Evolutionary conservation across 768 basidiomycete genomes (phyloP), one percentile per base, ranked within the genome.

Genomic region (Gloeostereum incarnatum): DNA sequence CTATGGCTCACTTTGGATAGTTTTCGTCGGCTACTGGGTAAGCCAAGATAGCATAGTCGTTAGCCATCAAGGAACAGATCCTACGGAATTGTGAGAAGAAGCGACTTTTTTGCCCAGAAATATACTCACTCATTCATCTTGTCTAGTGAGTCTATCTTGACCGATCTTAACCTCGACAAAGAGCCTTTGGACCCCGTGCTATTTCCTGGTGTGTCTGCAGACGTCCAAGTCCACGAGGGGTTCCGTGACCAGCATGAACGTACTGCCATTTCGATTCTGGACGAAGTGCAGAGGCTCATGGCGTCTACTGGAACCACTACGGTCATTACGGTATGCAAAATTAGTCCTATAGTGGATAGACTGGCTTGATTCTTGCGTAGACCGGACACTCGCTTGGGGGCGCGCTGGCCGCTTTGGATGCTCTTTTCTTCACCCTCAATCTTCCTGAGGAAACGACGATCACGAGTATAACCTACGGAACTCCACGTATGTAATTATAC

Each of bases 41-140:
- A n/a, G n/a, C n/a, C n/a, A n/a, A n/a, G n/a, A n/a, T n/a, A n/a
- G n/a, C n/a, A n/a, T n/a, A n/a, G n/a, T n/a, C n/a, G n/a, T n/a
- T n/a, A n/a, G n/a, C n/a, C n/a, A n/a, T n/a, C 33, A 80, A 49
- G 78, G 78, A 11, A 79, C 78, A 4, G 71, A 80, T 42, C 71
- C 75, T 5, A 65, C 57, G 0, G 51, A 71, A 41, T 46, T 80
- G 76, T 77, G 45, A 52, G 65, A 39, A n/a, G n/a, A n/a, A n/a
- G n/a, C n/a, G n/a, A 16, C 16, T 5, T 31, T 14, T 5, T 22
- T 3, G 23, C 3, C n/a, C n/a, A n/a, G n/a, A n/a, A n/a, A n/a
- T n/a, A 20, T 10, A 37, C 24, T 40, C 32, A 29, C 19, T 27
- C 8, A 24, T 25, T 17, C 7, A 38, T 31, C 18, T 36, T 31